Evolutionary conservation across 352 stramenopile genomes (phyloP).

Genomic region (Phytophthora citrophthora): DNA sequence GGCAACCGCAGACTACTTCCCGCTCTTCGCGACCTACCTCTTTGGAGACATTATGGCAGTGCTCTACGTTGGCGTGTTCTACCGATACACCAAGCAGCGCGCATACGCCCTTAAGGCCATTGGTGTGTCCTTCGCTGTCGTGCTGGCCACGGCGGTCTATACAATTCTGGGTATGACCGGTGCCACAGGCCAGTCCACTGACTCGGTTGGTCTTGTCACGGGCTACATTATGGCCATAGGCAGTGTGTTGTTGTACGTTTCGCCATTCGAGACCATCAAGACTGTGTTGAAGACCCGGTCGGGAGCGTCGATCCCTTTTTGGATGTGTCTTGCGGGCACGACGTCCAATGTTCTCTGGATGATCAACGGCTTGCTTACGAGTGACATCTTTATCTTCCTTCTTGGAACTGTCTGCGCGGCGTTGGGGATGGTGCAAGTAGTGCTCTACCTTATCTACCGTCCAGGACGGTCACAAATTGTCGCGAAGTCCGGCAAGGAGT

Average conservation of each 20-base stretch:
- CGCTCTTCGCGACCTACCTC: conserved; percentile 35
- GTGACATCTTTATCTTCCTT: conserved; percentile 48
- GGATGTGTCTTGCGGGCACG: conserved; percentile 30
- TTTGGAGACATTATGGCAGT: conserved; percentile 39
- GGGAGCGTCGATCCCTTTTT: conserved; percentile 32
- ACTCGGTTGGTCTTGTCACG: conserved; percentile 24
- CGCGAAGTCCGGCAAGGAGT: conserved; percentile 14
- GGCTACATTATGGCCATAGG: conserved; percentile 47
- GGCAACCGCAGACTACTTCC: conserved; percentile 39
- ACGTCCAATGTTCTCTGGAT: conserved; percentile 45
- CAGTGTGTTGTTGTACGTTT: conserved; percentile 39
- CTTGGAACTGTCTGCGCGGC: conserved; percentile 29
- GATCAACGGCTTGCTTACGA: conserved; percentile 39
- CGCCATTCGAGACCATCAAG: conserved; percentile 39
- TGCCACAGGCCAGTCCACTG: conserved; percentile 23
- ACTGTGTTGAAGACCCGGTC: conserved; percentile 38
- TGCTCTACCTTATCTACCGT: conserved; percentile 35
- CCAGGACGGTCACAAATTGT: conserved; percentile 8
- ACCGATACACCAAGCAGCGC: conserved; percentile 34
- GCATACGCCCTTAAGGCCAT: conserved; percentile 25
- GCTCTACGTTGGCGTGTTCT: conserved; percentile 43
- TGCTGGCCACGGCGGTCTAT: conserved; percentile 20
- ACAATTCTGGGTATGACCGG: conserved; percentile 33
- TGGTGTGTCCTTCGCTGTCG: conserved; percentile 18
- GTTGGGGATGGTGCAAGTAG: conserved; percentile 31